Percentiles rank a stretch among this genome's conserved stretches.
Conservation (phyloP, 192 early-diverging fungal species). For the Coemansia sp. region DNA sequence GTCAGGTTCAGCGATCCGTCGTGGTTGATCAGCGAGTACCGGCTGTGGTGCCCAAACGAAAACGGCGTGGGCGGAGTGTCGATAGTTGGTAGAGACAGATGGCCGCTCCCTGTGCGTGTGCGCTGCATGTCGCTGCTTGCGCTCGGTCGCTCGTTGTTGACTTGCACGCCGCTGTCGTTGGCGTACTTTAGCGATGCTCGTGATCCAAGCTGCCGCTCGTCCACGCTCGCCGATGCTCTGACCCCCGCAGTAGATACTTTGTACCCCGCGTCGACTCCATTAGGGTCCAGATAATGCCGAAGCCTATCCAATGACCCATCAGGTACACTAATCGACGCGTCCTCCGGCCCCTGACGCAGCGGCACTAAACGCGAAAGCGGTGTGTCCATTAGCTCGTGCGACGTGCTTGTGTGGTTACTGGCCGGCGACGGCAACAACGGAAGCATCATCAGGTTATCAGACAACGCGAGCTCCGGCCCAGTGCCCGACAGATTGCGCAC, state of each 20-base stretch:
- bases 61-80: conserved; percentile 36
- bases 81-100: background rate
- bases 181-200: background rate
- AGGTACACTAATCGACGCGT: no score
- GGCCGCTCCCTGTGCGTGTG: no score
- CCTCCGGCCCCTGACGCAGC: background rate
- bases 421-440: conserved; percentile 26
- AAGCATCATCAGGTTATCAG: conserved; percentile 3
- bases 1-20: conserved; percentile 50
- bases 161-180: conserved; percentile 47
- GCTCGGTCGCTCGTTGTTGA: conserved; percentile 12
- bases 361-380: conserved; percentile 13
- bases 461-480: background rate
- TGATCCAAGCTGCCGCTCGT: background rate
- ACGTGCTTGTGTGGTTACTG: conserved; percentile 8
- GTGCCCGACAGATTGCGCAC: conserved; percentile 29
- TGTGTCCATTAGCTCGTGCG: conserved; percentile 11
- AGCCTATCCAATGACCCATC: background rate
- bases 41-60: conserved; percentile 46
- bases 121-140: background rate
- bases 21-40: conserved; percentile 52
- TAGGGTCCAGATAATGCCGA: background rate
- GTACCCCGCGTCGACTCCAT: background rate
- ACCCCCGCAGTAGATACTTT: background rate
- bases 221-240: background rate